phyloP scores from a whole-genome alignment of 768 basidiomycete genomes.

The Mycena galopus region DNA sequence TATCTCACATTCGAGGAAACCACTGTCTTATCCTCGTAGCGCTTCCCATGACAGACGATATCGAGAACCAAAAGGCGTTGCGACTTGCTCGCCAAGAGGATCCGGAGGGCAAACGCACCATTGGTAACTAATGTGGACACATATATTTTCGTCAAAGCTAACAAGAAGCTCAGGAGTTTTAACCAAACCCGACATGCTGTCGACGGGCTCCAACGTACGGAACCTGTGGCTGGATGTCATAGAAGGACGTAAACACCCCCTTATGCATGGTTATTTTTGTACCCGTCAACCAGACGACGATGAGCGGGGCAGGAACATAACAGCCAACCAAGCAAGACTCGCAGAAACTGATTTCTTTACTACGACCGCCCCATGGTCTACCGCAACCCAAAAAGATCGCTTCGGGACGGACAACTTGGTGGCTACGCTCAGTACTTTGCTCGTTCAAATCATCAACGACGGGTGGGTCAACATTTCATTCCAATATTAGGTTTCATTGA shows the following conservation, averaged over 20 bases:
- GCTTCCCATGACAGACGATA: conserved; percentile 70
- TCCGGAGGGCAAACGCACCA: conserved; percentile 61
- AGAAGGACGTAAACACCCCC: conserved; percentile 52
- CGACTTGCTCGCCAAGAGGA: conserved; percentile 62
- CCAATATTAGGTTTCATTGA: not conserved
- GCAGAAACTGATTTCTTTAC: conserved; percentile 52
- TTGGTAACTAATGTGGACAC: conserved; percentile 51
- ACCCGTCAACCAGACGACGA: conserved; percentile 57
- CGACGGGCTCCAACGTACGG: conserved; percentile 50
- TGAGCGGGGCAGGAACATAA: conserved; percentile 47
- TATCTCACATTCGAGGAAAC: conserved; percentile 63
- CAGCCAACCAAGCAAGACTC: conserved; percentile 48
- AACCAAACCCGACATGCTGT: conserved; percentile 67
- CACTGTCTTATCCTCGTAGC: conserved; percentile 68
- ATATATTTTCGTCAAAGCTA: not conserved
- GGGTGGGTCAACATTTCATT: conserved; percentile 10
- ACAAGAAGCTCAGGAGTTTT: conserved; percentile 57
- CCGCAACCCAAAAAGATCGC: conserved; percentile 39
- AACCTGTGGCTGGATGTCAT: conserved; percentile 58
- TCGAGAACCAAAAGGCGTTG: conserved; percentile 70
- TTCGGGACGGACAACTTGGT: conserved; percentile 55
- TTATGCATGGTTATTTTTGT: conserved; percentile 59
- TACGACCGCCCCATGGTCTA: conserved; percentile 51
- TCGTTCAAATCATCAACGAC: conserved; percentile 51
- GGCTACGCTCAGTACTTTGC: conserved; percentile 48